phyloP scores from a whole-genome alignment of 805 yeast genomes.

The Zygoascus biomembranicola region DNA sequence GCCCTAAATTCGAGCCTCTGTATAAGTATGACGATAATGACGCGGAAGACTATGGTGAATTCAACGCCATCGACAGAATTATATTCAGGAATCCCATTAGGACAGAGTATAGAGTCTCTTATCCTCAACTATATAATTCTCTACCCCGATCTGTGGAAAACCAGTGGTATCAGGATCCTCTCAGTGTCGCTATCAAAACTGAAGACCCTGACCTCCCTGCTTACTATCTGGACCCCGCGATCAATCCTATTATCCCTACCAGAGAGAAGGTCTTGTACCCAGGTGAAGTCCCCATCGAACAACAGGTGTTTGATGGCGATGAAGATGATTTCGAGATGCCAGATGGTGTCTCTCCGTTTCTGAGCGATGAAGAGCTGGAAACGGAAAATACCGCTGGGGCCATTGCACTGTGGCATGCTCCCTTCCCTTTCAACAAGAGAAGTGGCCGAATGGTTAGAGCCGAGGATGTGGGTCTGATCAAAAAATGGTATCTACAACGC shows the following conservation, averaged over 20 bases:
- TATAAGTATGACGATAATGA: constrained; percentile 56
- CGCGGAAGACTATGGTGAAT: constrained; percentile 75
- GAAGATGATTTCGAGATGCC: constrained; percentile 39
- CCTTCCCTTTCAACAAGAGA: constrained; percentile 74
- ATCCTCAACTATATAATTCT: constrained; percentile 77
- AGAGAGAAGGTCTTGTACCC: constrained; percentile 12
- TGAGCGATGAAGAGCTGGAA: constrained; percentile 38
- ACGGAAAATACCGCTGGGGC: constrained; percentile 45
- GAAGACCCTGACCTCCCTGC: constrained; percentile 46
- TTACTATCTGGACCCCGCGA: constrained; percentile 45
- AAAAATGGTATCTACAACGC: constrained; percentile 71
- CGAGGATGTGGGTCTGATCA: constrained; percentile 79
- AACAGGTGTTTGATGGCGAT: constrained; percentile 21
- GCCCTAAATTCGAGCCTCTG: constrained; percentile 90
- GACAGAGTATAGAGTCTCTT: constrained; percentile 82
- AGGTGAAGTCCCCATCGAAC: constrained; percentile 11
- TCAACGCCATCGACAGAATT: constrained; percentile 79
- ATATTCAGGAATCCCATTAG: constrained; percentile 70
- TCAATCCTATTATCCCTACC: constrained; percentile 45
- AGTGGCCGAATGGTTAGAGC: constrained; percentile 71
- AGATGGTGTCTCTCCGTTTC: constrained; percentile 26
- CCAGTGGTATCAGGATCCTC: constrained; percentile 58
- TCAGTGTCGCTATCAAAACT: constrained; percentile 39
- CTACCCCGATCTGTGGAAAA: constrained; percentile 56
- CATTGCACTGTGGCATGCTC: constrained; percentile 66